Evolutionary conservation across 1,139 yeast species (phyloP), one percentile per base, ranked within the genome.

Genomic region (Zygosaccharomyces sapae): DNA sequence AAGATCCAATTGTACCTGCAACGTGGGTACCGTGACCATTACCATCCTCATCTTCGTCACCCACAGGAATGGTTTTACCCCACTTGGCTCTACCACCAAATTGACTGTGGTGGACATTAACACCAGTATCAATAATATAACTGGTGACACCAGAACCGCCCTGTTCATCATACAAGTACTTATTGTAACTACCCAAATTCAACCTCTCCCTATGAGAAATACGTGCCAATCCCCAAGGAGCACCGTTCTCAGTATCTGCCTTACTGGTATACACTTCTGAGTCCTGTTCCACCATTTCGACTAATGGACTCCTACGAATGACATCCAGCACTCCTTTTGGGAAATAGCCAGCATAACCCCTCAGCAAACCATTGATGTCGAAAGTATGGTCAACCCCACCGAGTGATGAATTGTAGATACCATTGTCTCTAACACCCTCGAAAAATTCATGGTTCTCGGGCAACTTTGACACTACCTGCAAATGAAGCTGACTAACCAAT

Each of bases 201-300:
- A 88, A 75, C 29, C 83, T 76, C 53, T 85, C 79, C 68, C 96
- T 84, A 74, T 90, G 96, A 43, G 96, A 87, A 52, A 90, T 80
- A 73, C 98, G 83, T 41, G 97, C 94, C 59, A 90, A 77, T 61
- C 97, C 97, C 97, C 97, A 89, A 49, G 96, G 96, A 41, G 96
- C 92, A 56, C 88, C 88, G 62, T 81, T 81, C 73, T 88, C 92
- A 51, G 78, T 71, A 45, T 75, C 73, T 56, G 80, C 79, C 58
- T 83, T 85, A 51, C 73, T 70, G 44, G 90, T 79, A 56, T 75
- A 71, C 45, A 89, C 96, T 54, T 77, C 71, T 4, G 95, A 84
- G 68, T 89, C 96, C 57, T 75, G 74, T 74, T 89, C 97, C 54
- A 89, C 81, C 60, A 79, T 81, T 42, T 81, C 80, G 49, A 89